Evolutionary conservation across 2,329 filamentous ascomycete species (phyloP).

Genomic region (Colletotrichum chrysophilum): DNA sequence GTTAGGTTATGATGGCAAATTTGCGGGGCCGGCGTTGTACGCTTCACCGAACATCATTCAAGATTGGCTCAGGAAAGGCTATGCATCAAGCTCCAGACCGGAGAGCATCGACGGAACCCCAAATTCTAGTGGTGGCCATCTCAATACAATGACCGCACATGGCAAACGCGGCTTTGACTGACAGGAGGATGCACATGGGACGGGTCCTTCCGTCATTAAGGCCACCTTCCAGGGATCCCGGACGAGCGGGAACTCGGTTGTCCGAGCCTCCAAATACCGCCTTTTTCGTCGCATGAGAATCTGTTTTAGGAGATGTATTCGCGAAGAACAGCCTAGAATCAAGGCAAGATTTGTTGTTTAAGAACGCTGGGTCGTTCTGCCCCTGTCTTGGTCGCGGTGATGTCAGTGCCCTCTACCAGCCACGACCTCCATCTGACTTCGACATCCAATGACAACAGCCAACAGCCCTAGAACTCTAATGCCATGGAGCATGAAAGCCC

Average conservation of each 20-base stretch:
- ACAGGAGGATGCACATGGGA: not conserved
- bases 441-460: not conserved
- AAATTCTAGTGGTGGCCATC: not conserved
- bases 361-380: not conserved
- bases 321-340: not conserved
- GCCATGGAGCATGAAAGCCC: not conserved
- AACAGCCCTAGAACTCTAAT: not conserved
- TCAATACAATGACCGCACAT: not conserved
- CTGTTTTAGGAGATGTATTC: not conserved
- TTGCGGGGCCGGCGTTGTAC: not conserved
- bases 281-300: not conserved
- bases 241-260: not conserved
- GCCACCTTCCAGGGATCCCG: not conserved
- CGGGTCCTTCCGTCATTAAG: not conserved
- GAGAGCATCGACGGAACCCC: not conserved
- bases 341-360: not conserved
- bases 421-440: not conserved
- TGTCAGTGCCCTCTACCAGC: not conserved
- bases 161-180: not conserved
- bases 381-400: not conserved
- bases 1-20: not conserved
- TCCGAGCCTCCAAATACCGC: not conserved
- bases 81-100: not conserved
- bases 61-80: not conserved
- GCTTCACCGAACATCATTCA: not conserved